These are phyloP conservation scores for Macrolepiota fuliginosa DNA, from an alignment of 768 basidiomycete species.

Conservation along the genomic window DNA sequence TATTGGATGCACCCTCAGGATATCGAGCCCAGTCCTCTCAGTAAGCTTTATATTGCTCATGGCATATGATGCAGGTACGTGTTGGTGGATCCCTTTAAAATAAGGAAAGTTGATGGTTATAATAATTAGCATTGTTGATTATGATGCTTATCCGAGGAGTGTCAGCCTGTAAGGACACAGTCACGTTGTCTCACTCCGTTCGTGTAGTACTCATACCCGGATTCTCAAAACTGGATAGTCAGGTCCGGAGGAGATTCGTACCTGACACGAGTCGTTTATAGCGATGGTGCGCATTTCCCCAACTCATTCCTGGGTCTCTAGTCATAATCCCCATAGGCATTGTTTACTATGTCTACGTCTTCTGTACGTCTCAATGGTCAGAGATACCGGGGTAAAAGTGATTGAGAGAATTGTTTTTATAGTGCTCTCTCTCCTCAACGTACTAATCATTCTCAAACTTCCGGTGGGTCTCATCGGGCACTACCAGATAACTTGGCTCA, in stretches of 20 bases:
- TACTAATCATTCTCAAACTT: background rate
- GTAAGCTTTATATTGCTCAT: background rate
- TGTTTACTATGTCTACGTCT: background rate
- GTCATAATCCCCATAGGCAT: background rate
- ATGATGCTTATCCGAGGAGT: conserved; percentile 2
- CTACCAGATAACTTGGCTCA: background rate
- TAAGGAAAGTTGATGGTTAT: background rate
- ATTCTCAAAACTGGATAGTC: background rate
- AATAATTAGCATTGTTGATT: background rate
- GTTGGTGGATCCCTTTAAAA: too few relatives aligned
- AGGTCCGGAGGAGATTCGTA: background rate
- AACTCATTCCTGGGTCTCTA: background rate
- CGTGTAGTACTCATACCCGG: background rate
- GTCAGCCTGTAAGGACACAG: background rate
- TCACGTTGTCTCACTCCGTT: background rate
- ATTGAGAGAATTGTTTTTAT: background rate
- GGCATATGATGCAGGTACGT: conserved; percentile 5
- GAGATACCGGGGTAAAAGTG: background rate
- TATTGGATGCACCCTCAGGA: background rate
- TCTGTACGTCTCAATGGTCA: background rate
- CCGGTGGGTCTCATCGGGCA: background rate
- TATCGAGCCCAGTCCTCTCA: background rate
- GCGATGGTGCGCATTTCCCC: background rate
- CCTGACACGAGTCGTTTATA: conserved; percentile 1
- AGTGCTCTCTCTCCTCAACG: conserved; percentile 2